Evolutionary conservation across 2,329 filamentous ascomycete genomes (phyloP).

Genomic region (Xylariaceae sp.): DNA sequence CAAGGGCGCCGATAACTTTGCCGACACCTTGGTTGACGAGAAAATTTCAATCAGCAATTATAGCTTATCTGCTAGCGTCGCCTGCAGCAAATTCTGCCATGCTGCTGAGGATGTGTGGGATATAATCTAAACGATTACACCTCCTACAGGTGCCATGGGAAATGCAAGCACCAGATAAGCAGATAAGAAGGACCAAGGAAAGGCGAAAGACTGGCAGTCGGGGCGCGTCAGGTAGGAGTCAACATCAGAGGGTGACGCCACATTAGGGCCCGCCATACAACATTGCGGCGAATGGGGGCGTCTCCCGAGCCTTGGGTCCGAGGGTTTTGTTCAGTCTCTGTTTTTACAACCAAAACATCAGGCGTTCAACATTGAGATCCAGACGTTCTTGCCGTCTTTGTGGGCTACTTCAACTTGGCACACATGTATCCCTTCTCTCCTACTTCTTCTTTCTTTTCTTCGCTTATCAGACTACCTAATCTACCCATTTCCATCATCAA

Average conservation of each 20-base stretch:
- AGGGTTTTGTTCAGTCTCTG: constrained; percentile 68
- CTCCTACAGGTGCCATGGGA: too few relatives aligned
- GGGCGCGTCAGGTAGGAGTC: constrained; percentile 26
- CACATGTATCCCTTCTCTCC: too few relatives aligned
- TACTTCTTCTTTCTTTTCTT: constrained; percentile 19
- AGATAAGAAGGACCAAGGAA: constrained; percentile 10
- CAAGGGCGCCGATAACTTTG: constrained; percentile 93
- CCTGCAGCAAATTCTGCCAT: constrained; percentile 99
- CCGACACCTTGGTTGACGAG: constrained; percentile 90
- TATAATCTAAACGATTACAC: constrained; percentile 68
- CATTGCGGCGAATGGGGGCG: constrained; percentile 56
- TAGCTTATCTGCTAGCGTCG: constrained; percentile 93
- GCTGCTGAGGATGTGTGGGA: constrained; percentile 96
- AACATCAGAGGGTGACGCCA: constrained; percentile 22
- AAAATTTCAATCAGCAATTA: constrained; percentile 98
- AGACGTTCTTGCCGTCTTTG: constrained; percentile 57
- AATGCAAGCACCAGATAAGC: constrained; percentile 1
- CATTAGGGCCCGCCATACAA: constrained; percentile 61
- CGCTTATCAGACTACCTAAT: too few relatives aligned
- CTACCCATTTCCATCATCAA: too few relatives aligned
- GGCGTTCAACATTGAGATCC: constrained; percentile 73
- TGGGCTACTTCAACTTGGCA: constrained; percentile 65
- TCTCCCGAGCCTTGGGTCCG: constrained; percentile 58
- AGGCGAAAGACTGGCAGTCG: constrained; percentile 22
- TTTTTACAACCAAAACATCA: constrained; percentile 84